Base-by-base conservation (phyloP, 495 filamentous ascomycete species). In the Apiosordaria backusii region DNA sequence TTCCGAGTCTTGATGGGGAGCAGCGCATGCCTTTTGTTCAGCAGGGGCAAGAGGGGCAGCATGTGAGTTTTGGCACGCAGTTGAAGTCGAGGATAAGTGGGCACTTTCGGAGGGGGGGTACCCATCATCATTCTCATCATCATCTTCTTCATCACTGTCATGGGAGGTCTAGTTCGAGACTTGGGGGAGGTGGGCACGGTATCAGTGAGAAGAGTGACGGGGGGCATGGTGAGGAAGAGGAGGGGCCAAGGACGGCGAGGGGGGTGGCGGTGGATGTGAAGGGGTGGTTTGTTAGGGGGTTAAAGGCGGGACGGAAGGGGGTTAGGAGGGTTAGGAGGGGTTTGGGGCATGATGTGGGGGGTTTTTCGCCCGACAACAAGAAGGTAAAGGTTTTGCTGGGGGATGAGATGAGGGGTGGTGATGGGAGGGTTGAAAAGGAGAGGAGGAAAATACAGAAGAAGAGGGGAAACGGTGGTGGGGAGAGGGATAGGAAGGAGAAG, bases 281-380 rank as follows among this genome's bases (percentile, higher is more conserved):
- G 63, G 70, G 70, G 22, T 72, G 70, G 70, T 26, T 72, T 15
- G 66, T 63, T 9, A 61, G 68, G n/a, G 62, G 68, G 63, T 70
- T 70, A 22, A 60, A 60, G 10, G 70, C 65, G 0, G 62, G 69
- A 23, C 63, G 68, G 15, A 72, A 68, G 68, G 70, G 68, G 24
- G 63, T 70, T n/a, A 64, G 50, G 25, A 66, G 64, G 65, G 62
- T 66, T 0, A 65, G 29, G 62, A 59, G 57, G 57, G 35, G 35
- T 2, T 45, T 45, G 35, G 3, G 16, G 10, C 57, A 23, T 24
- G 15, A 15, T 27, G 27, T 5, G 0, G 18, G 45, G 16, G 26
- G 16, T 18, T 5, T n/a, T n/a, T n/a, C 18, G 18, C 23, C 3
- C 4, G n/a, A 61, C 4, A 21, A 21, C 3, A 24, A 6, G n/a